phyloP scores from a whole-genome alignment of 768 basidiomycete species.

The Gloeopeniophorella convolvens region DNA sequence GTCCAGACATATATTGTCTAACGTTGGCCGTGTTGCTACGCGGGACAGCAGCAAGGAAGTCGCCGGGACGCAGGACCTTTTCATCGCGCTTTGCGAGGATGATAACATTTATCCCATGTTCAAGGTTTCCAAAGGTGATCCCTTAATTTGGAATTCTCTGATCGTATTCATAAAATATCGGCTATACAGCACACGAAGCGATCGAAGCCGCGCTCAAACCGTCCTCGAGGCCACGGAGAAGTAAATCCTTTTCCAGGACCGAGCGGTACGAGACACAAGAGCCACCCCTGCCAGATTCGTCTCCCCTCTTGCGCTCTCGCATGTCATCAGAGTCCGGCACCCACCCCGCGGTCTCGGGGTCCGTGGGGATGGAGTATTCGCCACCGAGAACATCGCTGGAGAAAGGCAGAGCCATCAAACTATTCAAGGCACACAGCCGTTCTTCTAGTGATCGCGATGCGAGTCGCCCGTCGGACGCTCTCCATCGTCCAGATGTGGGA shows the following conservation, averaged over 20 bases:
- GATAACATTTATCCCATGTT: slow-evolving; percentile 79
- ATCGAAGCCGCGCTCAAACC: slow-evolving; percentile 22
- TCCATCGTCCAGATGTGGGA: slow-evolving; percentile 26
- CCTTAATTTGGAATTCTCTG: too few relatives aligned
- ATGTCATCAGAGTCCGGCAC: slow-evolving; percentile 36
- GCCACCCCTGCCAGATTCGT: slow-evolving; percentile 14
- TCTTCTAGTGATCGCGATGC: slow-evolving; percentile 34
- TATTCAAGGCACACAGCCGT: too few relatives aligned
- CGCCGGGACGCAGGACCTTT: slow-evolving; percentile 77
- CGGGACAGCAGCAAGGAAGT: slow-evolving; percentile 75
- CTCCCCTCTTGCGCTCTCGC: slow-evolving; percentile 27
- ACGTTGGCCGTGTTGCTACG: slow-evolving; percentile 76
- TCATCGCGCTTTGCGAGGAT: slow-evolving; percentile 86
- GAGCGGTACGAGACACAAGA: slow-evolving; percentile 11
- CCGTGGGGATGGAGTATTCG: slow-evolving; percentile 22
- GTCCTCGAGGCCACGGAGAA: slow-evolving; percentile 7
- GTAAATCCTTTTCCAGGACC: slow-evolving; percentile 12
- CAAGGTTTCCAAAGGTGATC: slow-evolving; percentile 77
- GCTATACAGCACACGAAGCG: slow-evolving; percentile 36
- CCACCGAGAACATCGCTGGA: slow-evolving; percentile 50
- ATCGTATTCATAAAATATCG: too few relatives aligned
- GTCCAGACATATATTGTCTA: slow-evolving; percentile 75
- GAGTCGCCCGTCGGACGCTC: slow-evolving; percentile 12
- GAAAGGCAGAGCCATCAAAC: slow-evolving; percentile 54
- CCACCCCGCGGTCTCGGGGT: slow-evolving; percentile 21